These are phyloP conservation scores for Suillus clintonianus DNA, from an alignment of 768 basidiomycete species.

Conservation along the genomic window DNA sequence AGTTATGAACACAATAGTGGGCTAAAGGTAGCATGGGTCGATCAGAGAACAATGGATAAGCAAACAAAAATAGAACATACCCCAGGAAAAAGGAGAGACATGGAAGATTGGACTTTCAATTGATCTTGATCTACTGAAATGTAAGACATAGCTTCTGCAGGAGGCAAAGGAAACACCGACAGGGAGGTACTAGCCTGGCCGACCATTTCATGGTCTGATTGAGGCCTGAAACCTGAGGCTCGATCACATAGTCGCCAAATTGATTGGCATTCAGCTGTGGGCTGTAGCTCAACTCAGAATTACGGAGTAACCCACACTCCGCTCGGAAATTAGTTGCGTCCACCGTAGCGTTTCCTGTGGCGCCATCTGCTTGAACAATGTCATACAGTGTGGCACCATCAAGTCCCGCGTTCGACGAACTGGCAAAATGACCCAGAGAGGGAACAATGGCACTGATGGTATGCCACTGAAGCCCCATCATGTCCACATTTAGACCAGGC, in stretches of 20 bases:
- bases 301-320: constrained; percentile 5
- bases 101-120: no score
- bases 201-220: constrained; percentile 1
- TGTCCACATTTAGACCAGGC: not conserved
- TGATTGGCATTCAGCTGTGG: not conserved
- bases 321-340: constrained; percentile 8
- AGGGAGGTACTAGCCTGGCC: no score
- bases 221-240: not conserved
- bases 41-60: not conserved
- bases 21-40: not conserved
- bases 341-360: constrained; percentile 5
- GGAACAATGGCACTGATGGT: constrained; percentile 1
- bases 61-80: not conserved
- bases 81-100: not conserved
- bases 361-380: not conserved
- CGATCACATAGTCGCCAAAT: not conserved
- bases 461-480: not conserved
- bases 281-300: not conserved
- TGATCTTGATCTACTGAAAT: not conserved
- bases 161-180: not conserved
- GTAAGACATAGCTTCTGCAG: not conserved
- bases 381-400: constrained; percentile 8
- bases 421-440: constrained; percentile 1
- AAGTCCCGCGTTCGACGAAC: constrained; percentile 1
- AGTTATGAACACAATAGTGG: constrained; percentile 9